phyloP scores from a whole-genome alignment of 2,329 filamentous ascomycete genomes.

The Pseudonectria foliicola region DNA sequence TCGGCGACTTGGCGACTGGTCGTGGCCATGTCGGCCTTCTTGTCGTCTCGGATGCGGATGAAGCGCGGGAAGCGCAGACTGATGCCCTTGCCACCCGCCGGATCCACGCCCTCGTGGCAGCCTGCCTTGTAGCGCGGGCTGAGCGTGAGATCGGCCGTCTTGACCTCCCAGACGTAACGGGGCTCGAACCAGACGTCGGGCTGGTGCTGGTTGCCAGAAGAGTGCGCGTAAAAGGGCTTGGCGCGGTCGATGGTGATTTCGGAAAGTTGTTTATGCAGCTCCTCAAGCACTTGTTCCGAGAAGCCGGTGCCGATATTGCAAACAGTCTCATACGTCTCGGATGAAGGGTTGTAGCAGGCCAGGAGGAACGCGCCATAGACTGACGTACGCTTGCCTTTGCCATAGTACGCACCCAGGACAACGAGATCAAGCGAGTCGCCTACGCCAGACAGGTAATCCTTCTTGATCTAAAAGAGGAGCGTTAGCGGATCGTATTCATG shows the following conservation, averaged over 20 bases:
- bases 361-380: constrained; percentile 95
- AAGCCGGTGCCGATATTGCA: constrained; percentile 99
- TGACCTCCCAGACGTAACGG: constrained; percentile 92
- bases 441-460: constrained; percentile 90
- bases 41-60: constrained; percentile 87
- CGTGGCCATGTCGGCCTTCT: constrained; percentile 89
- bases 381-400: constrained; percentile 89
- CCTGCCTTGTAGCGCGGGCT: constrained; percentile 93
- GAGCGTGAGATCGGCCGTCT: constrained; percentile 89
- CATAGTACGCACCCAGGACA: constrained; percentile 88
- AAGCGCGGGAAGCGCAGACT: constrained; percentile 88
- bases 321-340: constrained; percentile 84
- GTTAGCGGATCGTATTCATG: constrained; percentile 13
- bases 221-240: constrained; percentile 93
- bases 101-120: constrained; percentile 69
- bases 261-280: constrained; percentile 69
- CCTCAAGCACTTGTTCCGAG: constrained; percentile 86
- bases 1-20: constrained; percentile 80
- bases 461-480: constrained; percentile 63
- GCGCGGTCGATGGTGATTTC: constrained; percentile 77
- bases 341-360: constrained; percentile 78
- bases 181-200: constrained; percentile 99
- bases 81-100: constrained; percentile 67
- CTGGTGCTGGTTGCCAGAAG: constrained; percentile 77
- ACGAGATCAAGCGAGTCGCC: constrained; percentile 96